Evolutionary conservation across 768 basidiomycete species (phyloP).

Genomic region (Candolleomyces efflorescens): DNA sequence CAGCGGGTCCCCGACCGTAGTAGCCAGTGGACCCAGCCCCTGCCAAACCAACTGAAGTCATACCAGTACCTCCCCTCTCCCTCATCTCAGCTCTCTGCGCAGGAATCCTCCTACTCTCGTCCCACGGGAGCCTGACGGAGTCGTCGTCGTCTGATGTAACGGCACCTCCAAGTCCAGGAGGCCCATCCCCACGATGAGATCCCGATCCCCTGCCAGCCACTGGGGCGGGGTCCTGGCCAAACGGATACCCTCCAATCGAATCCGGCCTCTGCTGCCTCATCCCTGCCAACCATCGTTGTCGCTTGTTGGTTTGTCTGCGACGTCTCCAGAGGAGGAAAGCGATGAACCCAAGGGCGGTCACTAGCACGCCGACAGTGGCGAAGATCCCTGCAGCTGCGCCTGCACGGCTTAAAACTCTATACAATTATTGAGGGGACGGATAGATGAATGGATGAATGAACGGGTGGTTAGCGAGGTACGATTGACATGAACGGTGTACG

Average conservation of each 20-base stretch:
- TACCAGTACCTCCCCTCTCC: background rate
- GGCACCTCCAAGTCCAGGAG: background rate
- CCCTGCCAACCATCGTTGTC: background rate
- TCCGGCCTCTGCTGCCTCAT: background rate
- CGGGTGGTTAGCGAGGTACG: background rate
- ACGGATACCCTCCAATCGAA: background rate
- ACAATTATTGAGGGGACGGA: background rate
- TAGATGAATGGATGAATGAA: background rate
- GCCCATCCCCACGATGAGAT: background rate
- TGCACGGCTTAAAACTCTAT: background rate
- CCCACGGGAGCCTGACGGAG: background rate
- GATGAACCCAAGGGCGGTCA: background rate
- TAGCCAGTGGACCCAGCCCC: background rate
- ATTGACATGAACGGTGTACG: background rate
- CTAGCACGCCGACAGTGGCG: background rate
- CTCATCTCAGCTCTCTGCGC: background rate
- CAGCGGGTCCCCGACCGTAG: background rate
- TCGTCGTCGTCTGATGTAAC: background rate
- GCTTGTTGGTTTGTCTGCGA: background rate
- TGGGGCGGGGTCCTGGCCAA: background rate
- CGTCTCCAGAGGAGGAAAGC: background rate
- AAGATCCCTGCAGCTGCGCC: slow-evolving; percentile 1
- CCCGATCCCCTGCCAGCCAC: background rate
- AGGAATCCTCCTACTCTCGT: background rate
- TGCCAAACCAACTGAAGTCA: background rate